Evolutionary conservation across 345 rosid genomes (phyloP).

Genomic region (Pugionium dolabratum): DNA sequence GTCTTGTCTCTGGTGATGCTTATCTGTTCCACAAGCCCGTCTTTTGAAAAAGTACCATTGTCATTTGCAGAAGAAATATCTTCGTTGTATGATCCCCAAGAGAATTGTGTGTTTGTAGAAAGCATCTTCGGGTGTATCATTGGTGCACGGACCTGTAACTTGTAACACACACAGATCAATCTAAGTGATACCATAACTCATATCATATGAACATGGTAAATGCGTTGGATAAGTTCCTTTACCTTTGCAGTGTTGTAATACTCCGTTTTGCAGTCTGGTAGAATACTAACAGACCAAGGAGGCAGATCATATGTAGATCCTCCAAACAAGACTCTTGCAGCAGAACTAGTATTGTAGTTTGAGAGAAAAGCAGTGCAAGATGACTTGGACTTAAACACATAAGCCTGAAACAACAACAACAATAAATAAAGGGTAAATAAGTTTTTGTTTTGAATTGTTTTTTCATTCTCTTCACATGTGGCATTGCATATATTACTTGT

Average conservation of each 20-base stretch:
- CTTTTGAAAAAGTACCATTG: constrained; percentile 44
- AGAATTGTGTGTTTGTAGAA: constrained; percentile 49
- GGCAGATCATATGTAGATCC: constrained; percentile 59
- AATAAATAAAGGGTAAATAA: constrained; percentile 4
- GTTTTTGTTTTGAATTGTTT: neutral
- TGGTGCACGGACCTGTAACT: constrained; percentile 58
- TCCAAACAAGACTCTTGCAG: constrained; percentile 58
- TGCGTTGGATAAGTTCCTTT: constrained; percentile 22
- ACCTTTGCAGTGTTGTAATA: constrained; percentile 82
- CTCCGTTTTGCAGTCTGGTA: constrained; percentile 70
- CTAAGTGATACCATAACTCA: constrained; percentile 19
- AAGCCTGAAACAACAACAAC: constrained; percentile 49
- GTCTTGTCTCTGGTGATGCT: constrained; percentile 67
- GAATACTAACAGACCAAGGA: constrained; percentile 92
- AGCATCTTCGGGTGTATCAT: constrained; percentile 66
- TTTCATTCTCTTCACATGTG: neutral
- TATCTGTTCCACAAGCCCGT: constrained; percentile 80
- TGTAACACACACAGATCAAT: constrained; percentile 50
- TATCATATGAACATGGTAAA: constrained; percentile 13
- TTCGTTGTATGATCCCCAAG: constrained; percentile 81
- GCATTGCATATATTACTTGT: constrained; percentile 50
- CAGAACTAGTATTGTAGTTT: constrained; percentile 52
- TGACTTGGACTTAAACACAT: constrained; percentile 58
- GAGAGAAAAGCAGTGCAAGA: constrained; percentile 83
- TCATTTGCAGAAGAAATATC: constrained; percentile 55